These are phyloP conservation scores for Solanum microdontum DNA, from an alignment of 257 asterid genomes.

Conservation along the genomic window DNA sequence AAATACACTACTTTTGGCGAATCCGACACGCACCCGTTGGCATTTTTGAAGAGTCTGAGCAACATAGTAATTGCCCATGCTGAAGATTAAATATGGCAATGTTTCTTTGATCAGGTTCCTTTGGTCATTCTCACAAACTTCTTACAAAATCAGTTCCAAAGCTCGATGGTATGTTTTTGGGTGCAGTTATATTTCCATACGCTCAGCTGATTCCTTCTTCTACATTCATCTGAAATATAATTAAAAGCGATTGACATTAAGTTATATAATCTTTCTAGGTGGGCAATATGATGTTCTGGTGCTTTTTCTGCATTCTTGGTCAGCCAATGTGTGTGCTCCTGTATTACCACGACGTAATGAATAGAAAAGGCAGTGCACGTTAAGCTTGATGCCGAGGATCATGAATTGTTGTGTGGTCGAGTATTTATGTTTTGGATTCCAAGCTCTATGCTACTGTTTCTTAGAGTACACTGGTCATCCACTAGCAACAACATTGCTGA, in stretches of 20 bases:
- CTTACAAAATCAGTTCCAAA: slow-evolving; percentile 72
- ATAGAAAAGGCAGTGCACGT: slow-evolving; percentile 27
- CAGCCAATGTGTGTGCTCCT: slow-evolving; percentile 91
- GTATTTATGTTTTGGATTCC: background rate
- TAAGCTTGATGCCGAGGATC: background rate
- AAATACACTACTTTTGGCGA: no score
- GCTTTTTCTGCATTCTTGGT: slow-evolving; percentile 77
- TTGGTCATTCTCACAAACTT: slow-evolving; percentile 73
- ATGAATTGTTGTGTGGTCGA: background rate
- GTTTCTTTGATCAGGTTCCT: slow-evolving; percentile 58
- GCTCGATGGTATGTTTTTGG: slow-evolving; percentile 59
- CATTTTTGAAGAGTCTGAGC: no score
- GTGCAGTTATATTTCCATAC: background rate
- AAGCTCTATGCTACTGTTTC: background rate
- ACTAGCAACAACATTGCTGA: background rate
- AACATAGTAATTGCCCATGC: background rate
- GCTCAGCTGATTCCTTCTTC: background rate
- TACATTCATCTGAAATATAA: background rate
- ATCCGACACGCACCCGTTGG: no score
- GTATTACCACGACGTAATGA: slow-evolving; percentile 92
- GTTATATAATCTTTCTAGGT: slow-evolving; percentile 37
- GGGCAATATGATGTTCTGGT: slow-evolving; percentile 96
- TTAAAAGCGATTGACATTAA: background rate
- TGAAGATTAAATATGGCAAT: background rate
- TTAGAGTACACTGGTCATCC: background rate